Base-by-base conservation (phyloP, 257 asterid genomes). In the Przewalskia tangutica region DNA sequence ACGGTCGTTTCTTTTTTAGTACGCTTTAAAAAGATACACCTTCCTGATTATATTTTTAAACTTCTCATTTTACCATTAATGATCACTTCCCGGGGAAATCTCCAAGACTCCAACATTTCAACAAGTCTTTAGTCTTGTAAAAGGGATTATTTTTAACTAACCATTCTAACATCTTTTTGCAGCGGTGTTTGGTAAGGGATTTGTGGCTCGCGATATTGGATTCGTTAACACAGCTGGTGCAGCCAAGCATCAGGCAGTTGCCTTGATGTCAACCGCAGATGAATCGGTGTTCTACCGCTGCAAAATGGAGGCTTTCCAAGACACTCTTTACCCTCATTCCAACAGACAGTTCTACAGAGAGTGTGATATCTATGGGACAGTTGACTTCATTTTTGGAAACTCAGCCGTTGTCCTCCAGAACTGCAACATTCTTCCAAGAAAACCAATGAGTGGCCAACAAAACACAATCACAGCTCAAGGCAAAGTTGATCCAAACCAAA, bases 151-250 rank as follows among this genome's bases (percentile, higher is more conserved):
- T 44, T 8, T 44, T 48, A 48, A 48, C 53, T 48, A 27, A 27
- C 32, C 32, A 27, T 36, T n/a, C 16, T 8, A 38, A 32, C n/a
- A 11, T 16, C 7, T 17, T n/a, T 83, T 16, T 27, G 34, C 51
- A 54, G 77, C 71, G 1, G 65, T 60, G 32, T 76, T 87, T 34
- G 93, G 93, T 4, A 64, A 84, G 83, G 97, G 98, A 50, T 95
- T 95, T 86, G 84, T 92, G 2, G 98, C 90, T 3, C 92, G 97
- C 0, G 98, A 87, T 62, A 90, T 90, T 71, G 88, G 90, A 66
- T 90, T 90, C 44, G 77, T 60, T 8, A 90, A 88, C 84, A 85
- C 87, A 0, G 89, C 89, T 0, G 89, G 92, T 34, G 82, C 89
- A 50, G 82, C 85, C 53, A 90, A 27, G 86, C 93, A 90, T 16